Evolutionary conservation across 1,284 basidiomycete genomes (phyloP), one percentile per base, ranked within the genome.

Genomic region (Ganoderma resinaceum): DNA sequence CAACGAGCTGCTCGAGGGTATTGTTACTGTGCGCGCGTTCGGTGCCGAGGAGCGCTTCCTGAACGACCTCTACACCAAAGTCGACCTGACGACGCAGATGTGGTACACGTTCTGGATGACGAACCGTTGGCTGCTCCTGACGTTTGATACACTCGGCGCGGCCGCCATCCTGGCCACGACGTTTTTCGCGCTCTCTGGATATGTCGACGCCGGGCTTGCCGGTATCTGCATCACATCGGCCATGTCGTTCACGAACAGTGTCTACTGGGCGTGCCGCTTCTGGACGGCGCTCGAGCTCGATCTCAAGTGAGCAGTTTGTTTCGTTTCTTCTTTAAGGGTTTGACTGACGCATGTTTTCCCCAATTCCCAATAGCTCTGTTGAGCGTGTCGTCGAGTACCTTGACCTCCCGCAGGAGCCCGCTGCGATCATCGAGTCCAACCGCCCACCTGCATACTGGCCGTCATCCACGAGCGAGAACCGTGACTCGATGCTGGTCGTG

Each of bases 341-440:
- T 26, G 42, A 1, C 33, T n/a, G 9, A 52, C 11, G 11, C 4
- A 59, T 16, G 52, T 5, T 33, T 5, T 29, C 12, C 26, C 9
- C 37, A 23, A 26, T 5, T 29, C 12, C 26, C 9, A 40, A 23
- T 26, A 93, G 94, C 79, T 89, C 89, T 8, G 92, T 97, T 7
- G 96, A 98, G 79, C 91, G 96, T 67, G 86, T 97, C 8, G 88
- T 94, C 4, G 96, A 97, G 82, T 97, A 97, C 76, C 87, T 97
- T 23, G 87, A 93, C 63, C 84, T 97, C n/a, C 93, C 94, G 0
- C 92, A 94, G 76, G 96, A 97, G 77, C 90, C 95, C 4, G 90
- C 95, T 1, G 84, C 90, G 0, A 76, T 91, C 66, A 90, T 95
- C 61, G 88, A 91, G 66, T 85, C 84, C 0, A 85, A 84, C 62